phyloP scores from a whole-genome alignment of 371 early-diverging fungal species.

The Apophysomyces sp. region DNA sequence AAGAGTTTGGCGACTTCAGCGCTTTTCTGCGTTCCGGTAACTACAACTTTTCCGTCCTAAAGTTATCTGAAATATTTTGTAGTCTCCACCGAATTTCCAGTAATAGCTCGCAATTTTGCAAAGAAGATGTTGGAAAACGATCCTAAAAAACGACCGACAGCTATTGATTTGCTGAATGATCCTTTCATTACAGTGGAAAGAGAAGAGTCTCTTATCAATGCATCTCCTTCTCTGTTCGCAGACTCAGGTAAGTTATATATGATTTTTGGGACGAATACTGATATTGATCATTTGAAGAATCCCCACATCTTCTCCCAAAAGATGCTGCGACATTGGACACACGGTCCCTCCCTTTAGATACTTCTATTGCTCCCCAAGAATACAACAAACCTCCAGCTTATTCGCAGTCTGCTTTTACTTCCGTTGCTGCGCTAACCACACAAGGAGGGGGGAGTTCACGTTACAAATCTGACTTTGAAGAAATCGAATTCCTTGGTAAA shows the following conservation, averaged over 20 bases:
- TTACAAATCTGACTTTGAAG: conserved; percentile 90
- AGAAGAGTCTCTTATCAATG: not conserved
- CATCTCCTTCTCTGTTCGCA: not conserved
- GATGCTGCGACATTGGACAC: not conserved
- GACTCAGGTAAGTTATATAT: conserved; percentile 4
- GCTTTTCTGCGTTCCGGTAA: conserved; percentile 50
- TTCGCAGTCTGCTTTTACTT: not conserved
- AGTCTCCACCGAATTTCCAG: conserved; percentile 48
- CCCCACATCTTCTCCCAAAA: not conserved
- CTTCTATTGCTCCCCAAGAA: not conserved
- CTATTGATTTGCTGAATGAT: conserved; percentile 68
- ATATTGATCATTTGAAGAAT: not conserved
- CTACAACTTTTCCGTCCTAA: not conserved
- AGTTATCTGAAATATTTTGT: not conserved
- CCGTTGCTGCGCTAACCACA: not conserved
- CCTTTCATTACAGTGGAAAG: conserved; percentile 56
- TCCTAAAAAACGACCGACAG: conserved; percentile 64
- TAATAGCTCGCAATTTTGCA: conserved; percentile 48
- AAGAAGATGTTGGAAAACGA: conserved; percentile 60
- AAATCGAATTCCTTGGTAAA: conserved; percentile 88
- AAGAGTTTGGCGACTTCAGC: conserved; percentile 53
- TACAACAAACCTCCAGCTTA: not conserved
- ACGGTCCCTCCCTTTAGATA: not conserved
- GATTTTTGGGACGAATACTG: not conserved
- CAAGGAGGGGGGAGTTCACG: conserved; percentile 43